phyloP scores from a whole-genome alignment of 2,329 filamentous ascomycete species.

The Venturia nashicola region DNA sequence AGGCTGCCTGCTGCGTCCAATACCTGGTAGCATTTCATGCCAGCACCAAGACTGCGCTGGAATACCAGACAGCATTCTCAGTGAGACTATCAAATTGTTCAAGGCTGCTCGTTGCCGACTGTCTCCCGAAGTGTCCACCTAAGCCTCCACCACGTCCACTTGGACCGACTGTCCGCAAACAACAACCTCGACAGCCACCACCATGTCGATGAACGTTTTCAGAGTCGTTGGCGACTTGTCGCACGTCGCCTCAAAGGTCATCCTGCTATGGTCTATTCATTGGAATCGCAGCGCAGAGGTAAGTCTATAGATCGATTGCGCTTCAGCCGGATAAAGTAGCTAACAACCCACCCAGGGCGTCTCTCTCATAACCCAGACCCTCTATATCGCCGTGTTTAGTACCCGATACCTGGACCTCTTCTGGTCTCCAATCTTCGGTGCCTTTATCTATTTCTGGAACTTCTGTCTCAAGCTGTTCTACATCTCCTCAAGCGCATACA shows the following conservation, averaged over 20 bases:
- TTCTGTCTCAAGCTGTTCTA: conserved; percentile 83
- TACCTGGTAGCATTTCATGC: not conserved
- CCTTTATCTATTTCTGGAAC: conserved; percentile 47
- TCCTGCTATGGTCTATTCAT: conserved; percentile 84
- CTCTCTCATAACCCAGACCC: conserved; percentile 78
- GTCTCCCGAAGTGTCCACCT: not conserved
- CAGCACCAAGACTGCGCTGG: not conserved
- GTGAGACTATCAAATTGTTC: not conserved
- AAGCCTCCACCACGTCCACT: not conserved
- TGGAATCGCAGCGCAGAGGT: conserved; percentile 74
- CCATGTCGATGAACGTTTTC: conserved; percentile 39
- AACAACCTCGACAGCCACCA: not conserved
- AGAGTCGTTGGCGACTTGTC: conserved; percentile 73
- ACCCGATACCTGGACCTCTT: conserved; percentile 82
- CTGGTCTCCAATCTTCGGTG: conserved; percentile 27
- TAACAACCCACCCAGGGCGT: conserved; percentile 40
- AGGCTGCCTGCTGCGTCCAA: not conserved
- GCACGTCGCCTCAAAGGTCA: conserved; percentile 76
- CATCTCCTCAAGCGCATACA: conserved; percentile 72
- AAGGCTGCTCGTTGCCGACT: not conserved
- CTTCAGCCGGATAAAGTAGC: conserved; percentile 3
- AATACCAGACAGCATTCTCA: not conserved
- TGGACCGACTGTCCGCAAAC: not conserved
- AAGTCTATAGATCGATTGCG: not conserved
- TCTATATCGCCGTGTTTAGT: conserved; percentile 78